These are phyloP conservation scores for Cryptococcus sp. DNA, from an alignment of 1,284 basidiomycete genomes.

Conservation along the genomic window DNA sequence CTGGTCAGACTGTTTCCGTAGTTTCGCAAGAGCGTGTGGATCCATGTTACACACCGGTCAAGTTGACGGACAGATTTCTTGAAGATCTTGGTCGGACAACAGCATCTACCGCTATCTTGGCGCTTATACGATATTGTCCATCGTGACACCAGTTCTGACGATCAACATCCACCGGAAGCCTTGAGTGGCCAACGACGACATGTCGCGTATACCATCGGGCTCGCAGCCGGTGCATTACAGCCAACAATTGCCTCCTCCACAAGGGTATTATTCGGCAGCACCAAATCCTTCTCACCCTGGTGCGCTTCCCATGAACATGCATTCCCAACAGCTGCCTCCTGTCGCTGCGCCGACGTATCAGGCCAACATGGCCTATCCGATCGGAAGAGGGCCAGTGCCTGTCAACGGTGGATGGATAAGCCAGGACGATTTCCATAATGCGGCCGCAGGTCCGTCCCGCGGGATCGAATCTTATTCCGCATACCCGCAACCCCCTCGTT, in stretches of 20 bases:
- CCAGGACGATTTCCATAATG: conserved; percentile 3
- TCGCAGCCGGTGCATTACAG: conserved; percentile 7
- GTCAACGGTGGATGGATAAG: no score
- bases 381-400: not conserved
- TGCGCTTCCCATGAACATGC: no score
- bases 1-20: no score
- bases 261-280: not conserved
- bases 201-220: conserved; percentile 21
- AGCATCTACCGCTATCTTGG: no score
- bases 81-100: no score
- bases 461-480: conserved; percentile 13
- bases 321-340: conserved; percentile 1
- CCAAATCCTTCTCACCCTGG: no score
- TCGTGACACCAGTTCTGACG: no score
- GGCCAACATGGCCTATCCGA: not conserved
- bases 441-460: conserved; percentile 17
- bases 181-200: not conserved
- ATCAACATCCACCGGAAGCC: no score
- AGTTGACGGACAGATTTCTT: no score
- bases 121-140: no score
- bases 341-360: not conserved
- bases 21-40: no score
- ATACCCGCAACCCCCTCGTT: conserved; percentile 16
- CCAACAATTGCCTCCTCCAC: not conserved
- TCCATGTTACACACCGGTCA: no score